These are phyloP conservation scores for Colletotrichum sansevieriae DNA, from an alignment of 2,329 filamentous ascomycete genomes.

Conservation along the genomic window DNA sequence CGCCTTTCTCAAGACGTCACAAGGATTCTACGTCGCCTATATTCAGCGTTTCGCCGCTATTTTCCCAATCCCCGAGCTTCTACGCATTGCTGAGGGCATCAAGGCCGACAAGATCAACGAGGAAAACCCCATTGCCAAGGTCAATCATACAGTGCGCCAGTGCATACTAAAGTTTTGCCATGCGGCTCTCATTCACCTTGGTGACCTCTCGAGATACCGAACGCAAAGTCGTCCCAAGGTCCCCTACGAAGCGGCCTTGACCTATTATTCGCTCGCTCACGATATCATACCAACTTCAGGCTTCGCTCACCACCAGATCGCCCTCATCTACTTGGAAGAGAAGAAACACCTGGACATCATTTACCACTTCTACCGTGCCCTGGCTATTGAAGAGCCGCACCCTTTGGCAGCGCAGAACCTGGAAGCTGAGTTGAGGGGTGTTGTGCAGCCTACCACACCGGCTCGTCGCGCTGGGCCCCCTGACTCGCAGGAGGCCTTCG, in stretches of 20 bases:
- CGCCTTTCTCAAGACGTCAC: slow-evolving; percentile 87
- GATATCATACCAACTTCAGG: slow-evolving; percentile 84
- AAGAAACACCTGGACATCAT: slow-evolving; percentile 85
- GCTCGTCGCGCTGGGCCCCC: slow-evolving; percentile 55
- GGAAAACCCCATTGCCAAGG: slow-evolving; percentile 58
- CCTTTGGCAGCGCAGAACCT: slow-evolving; percentile 82
- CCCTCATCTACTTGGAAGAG: slow-evolving; percentile 84
- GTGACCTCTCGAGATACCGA: slow-evolving; percentile 91
- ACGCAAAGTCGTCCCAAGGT: slow-evolving; percentile 78
- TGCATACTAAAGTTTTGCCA: slow-evolving; percentile 82
- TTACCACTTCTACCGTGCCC: slow-evolving; percentile 89
- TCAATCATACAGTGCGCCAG: slow-evolving; percentile 64
- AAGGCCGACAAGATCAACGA: slow-evolving; percentile 58
- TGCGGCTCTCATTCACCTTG: slow-evolving; percentile 85
- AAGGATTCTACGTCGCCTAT: slow-evolving; percentile 89
- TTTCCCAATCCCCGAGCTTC: slow-evolving; percentile 67
- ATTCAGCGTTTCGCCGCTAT: slow-evolving; percentile 80
- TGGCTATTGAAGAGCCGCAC: slow-evolving; percentile 80
- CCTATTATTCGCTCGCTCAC: slow-evolving; percentile 87
- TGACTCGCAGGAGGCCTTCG: slow-evolving; percentile 73
- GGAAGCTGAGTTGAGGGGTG: slow-evolving; percentile 78
- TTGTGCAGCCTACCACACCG: slow-evolving; percentile 55
- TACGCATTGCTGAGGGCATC: slow-evolving; percentile 57
- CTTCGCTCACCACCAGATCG: slow-evolving; percentile 89
- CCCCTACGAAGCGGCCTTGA: slow-evolving; percentile 82